Evolutionary conservation across 495 filamentous ascomycete genomes (phyloP), one percentile per base, ranked within the genome.

Genomic region (Cercophora newfieldiana): DNA sequence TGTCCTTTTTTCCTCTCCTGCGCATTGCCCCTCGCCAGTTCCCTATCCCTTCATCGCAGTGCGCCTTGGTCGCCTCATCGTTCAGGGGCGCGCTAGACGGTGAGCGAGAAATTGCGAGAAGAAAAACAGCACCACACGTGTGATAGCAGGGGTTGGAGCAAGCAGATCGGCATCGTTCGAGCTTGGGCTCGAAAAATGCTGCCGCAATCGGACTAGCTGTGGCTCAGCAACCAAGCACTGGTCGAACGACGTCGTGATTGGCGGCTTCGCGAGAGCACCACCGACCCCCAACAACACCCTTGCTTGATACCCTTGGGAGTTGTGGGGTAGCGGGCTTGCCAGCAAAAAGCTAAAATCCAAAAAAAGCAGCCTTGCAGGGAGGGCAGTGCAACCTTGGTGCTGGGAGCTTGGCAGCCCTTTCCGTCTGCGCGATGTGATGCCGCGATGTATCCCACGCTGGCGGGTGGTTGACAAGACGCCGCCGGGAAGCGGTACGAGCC

Each of bases 291-390:
- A 44, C 3, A 16, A 44, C 37, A 44, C 37, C 37, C 37, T 14
- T 44, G 37, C 37, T 14, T 16, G 37, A 44, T 26, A 18, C 66
- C 63, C 29, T 29, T 54, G 61, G 49, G 53, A 22, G 44, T 55
- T 74, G 72, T 70, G 72, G 70, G 70, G 68, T 58, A 67, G 51
- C 16, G 19, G 22, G 47, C 21, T n/a, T 53, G 21, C 22, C 54
- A 37, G 16, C 60, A 57, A 67, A 74, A 72, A 72, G 66, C 54
- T 68, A 74, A 72, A 71, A 71, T 76, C 72, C 72, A 76, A 76
- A 76, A 76, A 76, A 73, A 74, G 70, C 21, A 65, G 60, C 65
- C 61, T 56, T 56, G 44, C 30, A 48, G 24, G 47, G 64, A 60
- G 49, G 74, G 74, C 74, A 68, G 72, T 76, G 74, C 74, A 70